phyloP scores from a whole-genome alignment of 192 early-diverging fungal species.

The Gryganskiella cystojenkinii region DNA sequence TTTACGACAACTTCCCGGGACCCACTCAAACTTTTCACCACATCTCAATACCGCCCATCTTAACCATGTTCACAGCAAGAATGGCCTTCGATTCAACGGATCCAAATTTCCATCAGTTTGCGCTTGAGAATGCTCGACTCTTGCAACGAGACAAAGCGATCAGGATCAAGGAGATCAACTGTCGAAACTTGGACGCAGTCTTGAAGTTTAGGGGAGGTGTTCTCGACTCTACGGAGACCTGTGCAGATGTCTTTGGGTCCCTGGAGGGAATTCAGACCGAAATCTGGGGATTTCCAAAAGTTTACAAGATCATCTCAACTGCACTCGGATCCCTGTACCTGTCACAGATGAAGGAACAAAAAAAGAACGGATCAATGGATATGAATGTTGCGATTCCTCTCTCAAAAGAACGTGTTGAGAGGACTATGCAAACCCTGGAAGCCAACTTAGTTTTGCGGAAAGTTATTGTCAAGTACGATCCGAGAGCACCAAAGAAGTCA shows the following conservation, averaged over 20 bases:
- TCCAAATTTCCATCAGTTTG: conserved; percentile 11
- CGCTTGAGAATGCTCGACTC: conserved; percentile 24
- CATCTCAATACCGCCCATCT: conserved; percentile 33
- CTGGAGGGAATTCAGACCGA: conserved; percentile 49
- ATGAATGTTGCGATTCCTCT: too few species aligned
- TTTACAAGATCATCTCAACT: conserved; percentile 60
- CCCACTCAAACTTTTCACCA: conserved; percentile 35
- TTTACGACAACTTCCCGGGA: conserved; percentile 38
- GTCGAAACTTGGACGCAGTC: conserved; percentile 53
- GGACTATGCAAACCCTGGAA: conserved; percentile 29
- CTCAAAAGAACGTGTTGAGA: conserved; percentile 21
- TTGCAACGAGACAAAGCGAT: conserved; percentile 51
- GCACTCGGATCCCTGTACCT: conserved; percentile 54
- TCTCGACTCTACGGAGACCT: conserved; percentile 9
- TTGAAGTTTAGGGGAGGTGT: conserved; percentile 48
- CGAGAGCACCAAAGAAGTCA: conserved; percentile 29
- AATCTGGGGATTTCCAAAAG: conserved; percentile 56
- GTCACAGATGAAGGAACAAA: not conserved
- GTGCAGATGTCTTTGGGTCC: conserved; percentile 14
- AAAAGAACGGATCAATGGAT: too few species aligned
- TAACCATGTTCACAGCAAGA: not conserved
- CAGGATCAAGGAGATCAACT: conserved; percentile 57
- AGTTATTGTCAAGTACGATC: not conserved
- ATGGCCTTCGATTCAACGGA: too few species aligned
- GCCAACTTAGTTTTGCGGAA: conserved; percentile 23